Evolutionary conservation across 306 rosid species (phyloP).

Genomic region (Ormosia emarginata): DNA sequence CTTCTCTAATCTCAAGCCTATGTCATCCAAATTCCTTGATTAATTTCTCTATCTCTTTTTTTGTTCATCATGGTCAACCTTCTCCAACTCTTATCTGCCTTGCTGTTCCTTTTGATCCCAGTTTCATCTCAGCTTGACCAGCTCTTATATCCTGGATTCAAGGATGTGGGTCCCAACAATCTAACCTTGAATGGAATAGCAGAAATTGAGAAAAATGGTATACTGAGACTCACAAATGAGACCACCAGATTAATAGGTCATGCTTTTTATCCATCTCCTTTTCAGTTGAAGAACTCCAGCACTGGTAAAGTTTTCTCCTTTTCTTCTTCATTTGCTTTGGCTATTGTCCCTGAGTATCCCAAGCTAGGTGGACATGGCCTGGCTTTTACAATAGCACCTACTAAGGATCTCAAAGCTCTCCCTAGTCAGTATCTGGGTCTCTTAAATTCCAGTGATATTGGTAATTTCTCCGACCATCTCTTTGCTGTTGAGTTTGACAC

Average conservation of each 20-base stretch:
- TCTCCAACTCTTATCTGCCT: background rate
- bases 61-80: slow-evolving; percentile 27
- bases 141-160: slow-evolving; percentile 56
- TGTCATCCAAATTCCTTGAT: background rate
- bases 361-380: slow-evolving; percentile 88
- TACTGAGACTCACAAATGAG: slow-evolving; percentile 60
- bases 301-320: slow-evolving; percentile 62
- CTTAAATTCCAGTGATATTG: slow-evolving; percentile 49
- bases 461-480: slow-evolving; percentile 61
- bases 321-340: slow-evolving; percentile 63
- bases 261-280: slow-evolving; percentile 48
- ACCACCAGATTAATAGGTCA: slow-evolving; percentile 59
- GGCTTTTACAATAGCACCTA: slow-evolving; percentile 56
- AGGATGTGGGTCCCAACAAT: slow-evolving; percentile 40
- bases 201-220: slow-evolving; percentile 45
- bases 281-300: slow-evolving; percentile 57
- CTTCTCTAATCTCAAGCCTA: background rate
- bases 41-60: background rate
- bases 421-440: slow-evolving; percentile 87
- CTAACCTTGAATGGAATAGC: slow-evolving; percentile 54
- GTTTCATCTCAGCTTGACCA: slow-evolving; percentile 39
- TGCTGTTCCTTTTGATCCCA: slow-evolving; percentile 31
- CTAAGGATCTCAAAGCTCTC: slow-evolving; percentile 49
- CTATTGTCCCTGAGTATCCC: slow-evolving; percentile 73
- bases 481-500: slow-evolving; percentile 86